These are phyloP conservation scores for Pinus tabuliformis DNA, from an alignment of 75 land plant genomes.

Conservation along the genomic window DNA sequence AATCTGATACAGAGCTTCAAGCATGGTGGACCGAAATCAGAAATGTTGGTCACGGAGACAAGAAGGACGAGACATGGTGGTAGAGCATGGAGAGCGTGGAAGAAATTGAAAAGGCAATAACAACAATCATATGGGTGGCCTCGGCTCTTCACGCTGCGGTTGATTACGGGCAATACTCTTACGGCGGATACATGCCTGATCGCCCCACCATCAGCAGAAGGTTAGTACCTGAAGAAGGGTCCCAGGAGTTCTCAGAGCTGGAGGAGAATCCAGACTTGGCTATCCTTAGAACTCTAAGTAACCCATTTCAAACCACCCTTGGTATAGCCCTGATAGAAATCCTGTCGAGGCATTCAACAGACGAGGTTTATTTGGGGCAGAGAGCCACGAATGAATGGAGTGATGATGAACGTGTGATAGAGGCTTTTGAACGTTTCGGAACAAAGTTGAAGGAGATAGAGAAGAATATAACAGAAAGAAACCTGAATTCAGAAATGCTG, in stretches of 20 bases:
- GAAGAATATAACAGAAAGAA: background rate
- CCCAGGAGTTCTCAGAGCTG: too few species aligned
- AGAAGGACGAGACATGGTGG: constrained; percentile 51
- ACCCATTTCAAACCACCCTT: background rate
- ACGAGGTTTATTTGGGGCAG: constrained; percentile 80
- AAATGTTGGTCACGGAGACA: constrained; percentile 48
- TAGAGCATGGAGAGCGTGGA: constrained; percentile 24
- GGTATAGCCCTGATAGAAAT: constrained; percentile 30
- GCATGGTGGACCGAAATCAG: constrained; percentile 53
- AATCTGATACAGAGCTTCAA: constrained; percentile 45
- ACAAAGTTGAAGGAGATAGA: background rate
- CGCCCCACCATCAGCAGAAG: constrained; percentile 56
- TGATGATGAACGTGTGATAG: background rate
- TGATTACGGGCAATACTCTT: constrained; percentile 69
- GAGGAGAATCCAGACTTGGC: too few species aligned
- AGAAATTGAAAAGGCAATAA: constrained; percentile 28
- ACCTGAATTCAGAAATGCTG: background rate
- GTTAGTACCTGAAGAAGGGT: constrained; percentile 52
- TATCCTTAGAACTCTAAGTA: background rate
- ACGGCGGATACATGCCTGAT: constrained; percentile 63
- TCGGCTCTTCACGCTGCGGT: constrained; percentile 37
- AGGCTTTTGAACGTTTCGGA: background rate
- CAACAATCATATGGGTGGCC: constrained; percentile 42
- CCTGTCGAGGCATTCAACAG: constrained; percentile 72
- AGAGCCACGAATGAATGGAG: constrained; percentile 20